A percentile compares a stretch with the other conserved stretches of the same genome.
phyloP scores from a whole-genome alignment of 179 eudicot species.

The Dionaea muscipula region DNA sequence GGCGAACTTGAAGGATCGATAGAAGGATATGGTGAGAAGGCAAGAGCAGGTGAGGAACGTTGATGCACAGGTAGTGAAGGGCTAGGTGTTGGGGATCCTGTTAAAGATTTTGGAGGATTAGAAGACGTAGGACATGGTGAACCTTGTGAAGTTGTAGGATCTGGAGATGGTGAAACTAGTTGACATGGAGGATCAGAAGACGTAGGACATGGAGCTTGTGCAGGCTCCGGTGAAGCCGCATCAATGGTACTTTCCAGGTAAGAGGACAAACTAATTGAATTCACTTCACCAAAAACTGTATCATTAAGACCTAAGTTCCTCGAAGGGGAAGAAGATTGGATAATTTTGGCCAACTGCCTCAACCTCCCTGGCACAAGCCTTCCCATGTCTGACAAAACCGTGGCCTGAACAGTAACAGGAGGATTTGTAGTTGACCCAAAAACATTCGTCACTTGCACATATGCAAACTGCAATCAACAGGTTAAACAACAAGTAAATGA shows the following conservation, averaged over 20 bases:
- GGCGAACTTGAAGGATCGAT: slow-evolving; percentile 8
- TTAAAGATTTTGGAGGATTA: slow-evolving; percentile 22
- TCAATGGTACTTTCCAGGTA: slow-evolving; percentile 25
- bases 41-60: slow-evolving; percentile 8
- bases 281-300: slow-evolving; percentile 50
- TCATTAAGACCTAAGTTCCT: slow-evolving; percentile 48
- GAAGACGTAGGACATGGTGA: slow-evolving; percentile 17
- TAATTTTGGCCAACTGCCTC: slow-evolving; percentile 43
- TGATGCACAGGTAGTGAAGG: slow-evolving; percentile 17
- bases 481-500: not conserved
- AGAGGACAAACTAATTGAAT: slow-evolving; percentile 40
- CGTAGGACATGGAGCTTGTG: slow-evolving; percentile 11
- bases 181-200: slow-evolving; percentile 25
- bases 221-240: slow-evolving; percentile 25
- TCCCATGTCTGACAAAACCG: slow-evolving; percentile 28
- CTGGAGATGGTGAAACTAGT: slow-evolving; percentile 11
- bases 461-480: slow-evolving; percentile 28
- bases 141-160: slow-evolving; percentile 14
- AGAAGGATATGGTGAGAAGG: slow-evolving; percentile 14
- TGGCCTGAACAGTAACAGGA: slow-evolving; percentile 39
- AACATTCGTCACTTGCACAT: slow-evolving; percentile 36
- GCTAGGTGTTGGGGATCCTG: slow-evolving; percentile 14
- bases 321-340: slow-evolving; percentile 24
- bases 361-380: slow-evolving; percentile 34
- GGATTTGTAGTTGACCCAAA: slow-evolving; percentile 41